Evolutionary conservation across 2,329 filamentous ascomycete species (phyloP), one percentile per base, ranked within the genome.

Genomic region (Monosporascus sp.): DNA sequence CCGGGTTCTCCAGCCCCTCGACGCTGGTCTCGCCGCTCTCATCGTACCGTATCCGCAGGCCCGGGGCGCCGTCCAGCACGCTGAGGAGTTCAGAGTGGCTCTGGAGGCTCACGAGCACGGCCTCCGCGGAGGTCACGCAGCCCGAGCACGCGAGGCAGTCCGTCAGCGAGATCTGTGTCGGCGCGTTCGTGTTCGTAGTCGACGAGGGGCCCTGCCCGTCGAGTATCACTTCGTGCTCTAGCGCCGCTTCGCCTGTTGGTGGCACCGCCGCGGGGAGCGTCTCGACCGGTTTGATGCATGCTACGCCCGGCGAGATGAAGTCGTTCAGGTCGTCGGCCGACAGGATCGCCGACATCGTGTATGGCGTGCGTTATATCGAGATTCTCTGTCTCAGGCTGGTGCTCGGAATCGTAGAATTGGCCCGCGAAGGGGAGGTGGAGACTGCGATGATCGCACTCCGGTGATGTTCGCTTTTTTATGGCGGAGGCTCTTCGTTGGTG

Each of bases 111-210:
- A 99, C 91, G 42, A 99, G 83, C n/a, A 99, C 90, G 17, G 94
- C 94, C 74, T 99, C 94, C 47, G 94, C 94, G 6, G 92, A 96
- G 20, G 94, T 99, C 49, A 99, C 94, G 70, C 94, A 99, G 50
- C 94, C 94, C 9, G 94, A 97, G 72, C 94, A 99, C 50, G 94
- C 94, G 49, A 99, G 86, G 66, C 94, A 99, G 72, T 99, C 94
- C 6, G 94, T 97, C 56, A 99, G 82, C 48, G 92, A 97, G 63
- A 99, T 97, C 68, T 96, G 85, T 6, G 93, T 92, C 1, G 92
- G 89, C 3, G 84, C 80, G 49, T 81, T 79, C 57, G 84, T 64
- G 50, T 73, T 67, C 44, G 79, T 74, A 53, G 83, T 20, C 74
- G 49, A 41, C 75, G 67, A 22, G 75, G 67, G 47, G 77, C 70